Evolutionary conservation across 257 asterid species (phyloP), one percentile per base, ranked within the genome.

Genomic region (Nicotiana noctiflora): DNA sequence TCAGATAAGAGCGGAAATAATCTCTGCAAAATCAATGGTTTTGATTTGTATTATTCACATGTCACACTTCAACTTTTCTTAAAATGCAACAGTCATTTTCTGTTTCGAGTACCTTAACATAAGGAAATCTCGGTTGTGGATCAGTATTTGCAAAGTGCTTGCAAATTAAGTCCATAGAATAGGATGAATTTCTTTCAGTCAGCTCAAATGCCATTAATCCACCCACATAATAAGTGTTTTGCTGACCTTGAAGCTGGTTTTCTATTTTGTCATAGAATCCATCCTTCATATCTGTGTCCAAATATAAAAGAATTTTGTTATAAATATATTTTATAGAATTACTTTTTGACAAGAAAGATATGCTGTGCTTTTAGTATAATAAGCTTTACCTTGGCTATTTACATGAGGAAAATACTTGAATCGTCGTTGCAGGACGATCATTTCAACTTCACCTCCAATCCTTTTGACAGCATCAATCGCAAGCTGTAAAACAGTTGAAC

Each of bases 181-280:
- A 93, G 27, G 97, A 79, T 55, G 98, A 93, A 79, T 93, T 93
- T 80, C 98, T 90, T 85, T 93, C 98, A 0, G 98, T 93, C n/a
- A 93, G 91, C 87, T 93, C 98, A 88, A 93, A 93, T 19, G 98
- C 98, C 95, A 90, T 83, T 57, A 93, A 91, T 18, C 98, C 98
- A 21, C 98, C 97, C n/a, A 90, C 80, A 75, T 90, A 93, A 84
- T 90, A 93, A 79, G 95, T 91, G 85, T 91, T 93, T 60, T 86
- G 79, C 87, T 89, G 89, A 68, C 98, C 97, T 80, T 93, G 98
- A 78, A 93, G 88, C 56, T 90, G 81, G 60, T 78, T 87, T 82
- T 93, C 97, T 82, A 93, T 56, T 82, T 82, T 90, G 46, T 90
- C 90, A 55, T 93, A 91, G 85, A 92, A 93, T 6, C 96, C 97